phyloP scores from a whole-genome alignment of 495 filamentous ascomycete genomes.

The Bombardia bombarda region DNA sequence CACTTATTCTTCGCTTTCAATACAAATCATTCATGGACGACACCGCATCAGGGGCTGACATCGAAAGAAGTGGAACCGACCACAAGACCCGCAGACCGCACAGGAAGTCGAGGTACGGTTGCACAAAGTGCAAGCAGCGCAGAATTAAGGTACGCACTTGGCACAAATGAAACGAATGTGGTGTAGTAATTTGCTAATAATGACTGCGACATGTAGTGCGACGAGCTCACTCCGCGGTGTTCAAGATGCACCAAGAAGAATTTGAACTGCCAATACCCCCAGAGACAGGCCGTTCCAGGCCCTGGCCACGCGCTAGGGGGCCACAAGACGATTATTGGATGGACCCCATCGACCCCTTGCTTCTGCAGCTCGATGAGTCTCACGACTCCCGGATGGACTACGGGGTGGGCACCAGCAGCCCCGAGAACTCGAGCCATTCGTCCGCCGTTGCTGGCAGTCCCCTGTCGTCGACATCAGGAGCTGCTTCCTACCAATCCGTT shows the following conservation, averaged over 20 bases:
- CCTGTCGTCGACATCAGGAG: conserved; percentile 1
- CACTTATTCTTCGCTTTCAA: too few relatives aligned
- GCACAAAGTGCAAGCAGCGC: conserved; percentile 20
- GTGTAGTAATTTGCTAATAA: conserved; percentile 3
- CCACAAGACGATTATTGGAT: not conserved
- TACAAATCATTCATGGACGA: too few relatives aligned
- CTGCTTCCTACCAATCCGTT: not conserved
- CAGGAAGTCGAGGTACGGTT: conserved; percentile 20
- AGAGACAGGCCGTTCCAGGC: conserved; percentile 1
- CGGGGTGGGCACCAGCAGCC: conserved; percentile 5
- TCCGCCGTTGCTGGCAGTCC: conserved; percentile 1
- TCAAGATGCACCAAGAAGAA: conserved; percentile 19
- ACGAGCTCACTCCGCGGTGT: conserved; percentile 18
- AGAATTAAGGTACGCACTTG: conserved; percentile 18
- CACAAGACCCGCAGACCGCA: conserved; percentile 17
- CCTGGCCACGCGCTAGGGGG: too few relatives aligned
- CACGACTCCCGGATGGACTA: too few relatives aligned
- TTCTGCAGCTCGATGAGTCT: conserved; percentile 1
- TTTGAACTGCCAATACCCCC: conserved; percentile 16
- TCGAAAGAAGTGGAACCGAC: not conserved
- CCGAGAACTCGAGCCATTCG: conserved; percentile 7
- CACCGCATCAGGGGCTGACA: not conserved
- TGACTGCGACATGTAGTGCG: conserved; percentile 8
- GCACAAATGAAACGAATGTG: not conserved
- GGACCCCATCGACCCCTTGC: conserved; percentile 3